phyloP scores from a whole-genome alignment of 495 filamentous ascomycete species.

The Lindgomyces ingoldianus region DNA sequence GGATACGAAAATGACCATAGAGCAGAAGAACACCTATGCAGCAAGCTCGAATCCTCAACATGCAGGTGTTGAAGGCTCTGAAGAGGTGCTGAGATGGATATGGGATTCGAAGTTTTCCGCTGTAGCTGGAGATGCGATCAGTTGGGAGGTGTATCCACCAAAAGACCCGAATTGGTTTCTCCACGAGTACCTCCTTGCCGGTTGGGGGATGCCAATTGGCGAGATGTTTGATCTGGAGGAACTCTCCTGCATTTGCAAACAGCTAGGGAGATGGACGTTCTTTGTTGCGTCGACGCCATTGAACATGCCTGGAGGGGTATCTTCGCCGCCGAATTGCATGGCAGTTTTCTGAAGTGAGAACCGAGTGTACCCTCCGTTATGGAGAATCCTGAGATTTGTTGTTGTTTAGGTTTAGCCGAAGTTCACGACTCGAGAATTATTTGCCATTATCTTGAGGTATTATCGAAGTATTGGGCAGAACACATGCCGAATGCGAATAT shows the following conservation, averaged over 20 bases:
- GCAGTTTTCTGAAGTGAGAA: neutral
- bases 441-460: no score
- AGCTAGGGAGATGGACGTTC: slow-evolving; percentile 13
- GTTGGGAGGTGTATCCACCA: slow-evolving; percentile 9
- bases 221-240: slow-evolving; percentile 30
- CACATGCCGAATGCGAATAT: no score
- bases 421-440: no score
- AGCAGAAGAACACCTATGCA: neutral
- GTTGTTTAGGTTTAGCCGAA: no score
- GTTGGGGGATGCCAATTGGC: slow-evolving; percentile 29
- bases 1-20: neutral
- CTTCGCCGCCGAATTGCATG: neutral
- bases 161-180: neutral
- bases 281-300: slow-evolving; percentile 3
- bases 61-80: slow-evolving; percentile 1
- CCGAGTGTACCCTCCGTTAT: no score
- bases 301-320: neutral
- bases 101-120: slow-evolving; percentile 16
- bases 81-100: slow-evolving; percentile 4
- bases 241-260: slow-evolving; percentile 1
- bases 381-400: no score
- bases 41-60: neutral
- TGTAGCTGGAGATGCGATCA: slow-evolving; percentile 12
- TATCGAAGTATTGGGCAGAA: no score
- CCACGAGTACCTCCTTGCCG: slow-evolving; percentile 11